Base-by-base conservation (phyloP, 306 rosid genomes). In the Betula pendula region DNA sequence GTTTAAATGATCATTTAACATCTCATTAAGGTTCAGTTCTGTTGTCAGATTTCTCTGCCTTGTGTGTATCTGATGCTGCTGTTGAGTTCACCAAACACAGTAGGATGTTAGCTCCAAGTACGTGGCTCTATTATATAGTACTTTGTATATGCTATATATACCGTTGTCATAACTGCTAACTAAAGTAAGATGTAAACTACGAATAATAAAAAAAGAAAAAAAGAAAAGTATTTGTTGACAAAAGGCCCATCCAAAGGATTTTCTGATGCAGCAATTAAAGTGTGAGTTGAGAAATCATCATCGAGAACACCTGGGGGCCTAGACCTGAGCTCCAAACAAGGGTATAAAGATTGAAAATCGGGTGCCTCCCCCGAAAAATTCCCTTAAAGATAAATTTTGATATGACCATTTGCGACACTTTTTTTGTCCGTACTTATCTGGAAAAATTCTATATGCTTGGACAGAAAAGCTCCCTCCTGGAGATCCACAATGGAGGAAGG, bases 1-100 rank as follows among this genome's bases (percentile, higher is more conserved):
- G 83, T 76, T 81, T 70, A 77, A 74, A 73, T 59, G 76, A 82
- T 84, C 68, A 51, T 42, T 82, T 31, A 71, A 58, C 72, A 73
- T 62, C 75, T 81, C 74, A 78, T 74, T 72, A 58, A 73, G 79
- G 82, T 74, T 70, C 81, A 76, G 79, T 68, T 75, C 22, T 5
- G 50, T 62, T 78, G 62, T 77, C 60, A 68, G 60, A 78, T 76
- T 49, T 35, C 62, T 66, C 66, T 55, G 20, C 68, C 73, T 40
- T 81, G 68, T 79, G 82, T 82, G 67, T 60, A 43, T 79, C 60
- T 73, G 73, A 73, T 40, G 70, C 68, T 78, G 63, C 73, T 70
- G 70, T 45, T 76, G 68, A 71, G 22, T 72, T 76, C 24, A 59
- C 51, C 48, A 31, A 38, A 10, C 70, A 66, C 27, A 49, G 44